A percentile compares a stretch with the other conserved stretches of the same genome.
phyloP scores from a whole-genome alignment of 441 rosid species.

The Populus hybrid region DNA sequence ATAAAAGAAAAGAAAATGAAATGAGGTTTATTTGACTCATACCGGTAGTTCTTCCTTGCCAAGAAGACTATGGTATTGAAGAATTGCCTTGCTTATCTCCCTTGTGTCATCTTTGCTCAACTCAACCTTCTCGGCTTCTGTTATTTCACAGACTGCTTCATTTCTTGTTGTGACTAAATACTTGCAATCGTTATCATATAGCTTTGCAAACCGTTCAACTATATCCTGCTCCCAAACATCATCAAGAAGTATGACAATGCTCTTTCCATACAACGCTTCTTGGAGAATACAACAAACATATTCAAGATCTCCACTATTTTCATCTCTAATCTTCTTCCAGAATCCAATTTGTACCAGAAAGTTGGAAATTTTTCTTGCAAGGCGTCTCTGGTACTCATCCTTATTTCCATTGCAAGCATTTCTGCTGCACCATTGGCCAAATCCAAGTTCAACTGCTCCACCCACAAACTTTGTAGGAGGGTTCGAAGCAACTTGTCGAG shows the following conservation, averaged over 20 bases:
- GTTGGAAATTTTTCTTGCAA: background rate
- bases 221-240: background rate
- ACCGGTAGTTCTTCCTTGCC: background rate
- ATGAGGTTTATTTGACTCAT: background rate
- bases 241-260: background rate
- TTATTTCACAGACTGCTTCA: background rate
- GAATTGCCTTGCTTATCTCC: background rate
- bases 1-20: background rate
- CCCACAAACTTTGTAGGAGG: background rate
- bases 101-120: background rate
- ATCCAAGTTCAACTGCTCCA: background rate
- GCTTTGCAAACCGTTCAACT: background rate
- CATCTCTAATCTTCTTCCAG: background rate
- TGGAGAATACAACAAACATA: background rate
- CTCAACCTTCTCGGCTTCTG: background rate
- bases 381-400: background rate
- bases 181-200: background rate
- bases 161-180: background rate
- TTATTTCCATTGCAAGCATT: background rate
- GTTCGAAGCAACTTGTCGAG: background rate
- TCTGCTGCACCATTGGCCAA: background rate
- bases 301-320: background rate
- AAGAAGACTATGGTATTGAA: background rate
- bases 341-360: background rate
- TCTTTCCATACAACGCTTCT: background rate